Percentiles rank a stretch among this genome's conserved stretches.
Conservation (phyloP, 257 asterid genomes). For the Solanum boliviense region DNA sequence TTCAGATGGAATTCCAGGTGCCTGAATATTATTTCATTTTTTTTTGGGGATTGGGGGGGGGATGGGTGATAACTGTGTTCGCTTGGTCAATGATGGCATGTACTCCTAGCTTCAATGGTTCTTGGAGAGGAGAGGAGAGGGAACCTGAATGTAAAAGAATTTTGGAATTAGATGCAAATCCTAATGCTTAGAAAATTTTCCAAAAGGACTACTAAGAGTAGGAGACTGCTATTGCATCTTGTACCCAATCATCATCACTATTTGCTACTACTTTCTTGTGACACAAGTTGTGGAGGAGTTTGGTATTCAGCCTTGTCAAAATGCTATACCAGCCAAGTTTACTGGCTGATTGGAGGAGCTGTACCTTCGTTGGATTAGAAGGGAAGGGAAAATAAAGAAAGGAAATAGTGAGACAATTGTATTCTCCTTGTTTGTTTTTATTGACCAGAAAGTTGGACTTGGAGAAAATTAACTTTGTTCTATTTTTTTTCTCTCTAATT, state of each 20-base stretch:
- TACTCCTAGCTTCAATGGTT: background rate
- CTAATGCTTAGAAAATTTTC: background rate
- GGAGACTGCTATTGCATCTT: background rate
- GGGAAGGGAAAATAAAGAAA: background rate
- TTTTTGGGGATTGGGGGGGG: no score
- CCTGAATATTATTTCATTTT: background rate
- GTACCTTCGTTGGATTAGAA: background rate
- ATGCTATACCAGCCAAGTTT: background rate
- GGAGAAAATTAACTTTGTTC: background rate
- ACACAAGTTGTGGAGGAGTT: background rate
- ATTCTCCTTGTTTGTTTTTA: background rate
- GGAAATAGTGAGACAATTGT: background rate
- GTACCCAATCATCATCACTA: background rate
- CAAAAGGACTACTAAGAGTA: background rate
- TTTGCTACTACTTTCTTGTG: background rate
- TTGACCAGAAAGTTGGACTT: background rate
- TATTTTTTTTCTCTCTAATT: background rate
- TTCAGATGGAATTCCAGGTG: constrained; percentile 99
- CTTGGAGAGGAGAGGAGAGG: background rate
- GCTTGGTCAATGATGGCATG: background rate
- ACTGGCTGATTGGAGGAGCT: background rate
- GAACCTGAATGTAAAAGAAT: background rate
- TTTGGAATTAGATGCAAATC: background rate
- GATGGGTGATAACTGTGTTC: background rate
- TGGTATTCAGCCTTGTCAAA: background rate